Evolutionary conservation across 495 filamentous ascomycete genomes (phyloP).

Genomic region (Aspergillus conjunctus): DNA sequence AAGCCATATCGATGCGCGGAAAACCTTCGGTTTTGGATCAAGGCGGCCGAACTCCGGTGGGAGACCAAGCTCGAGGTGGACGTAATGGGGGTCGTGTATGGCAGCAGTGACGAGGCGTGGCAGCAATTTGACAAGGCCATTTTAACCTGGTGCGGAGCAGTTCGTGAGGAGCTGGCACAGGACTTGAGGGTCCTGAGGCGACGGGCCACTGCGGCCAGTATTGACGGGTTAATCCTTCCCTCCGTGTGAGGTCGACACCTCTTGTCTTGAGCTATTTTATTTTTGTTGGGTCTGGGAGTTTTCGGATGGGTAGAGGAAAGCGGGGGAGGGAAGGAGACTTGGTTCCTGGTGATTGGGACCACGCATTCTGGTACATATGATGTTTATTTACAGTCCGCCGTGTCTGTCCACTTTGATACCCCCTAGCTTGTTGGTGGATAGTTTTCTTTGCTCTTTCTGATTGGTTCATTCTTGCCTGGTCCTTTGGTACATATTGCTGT

Average conservation of each 20-base stretch:
- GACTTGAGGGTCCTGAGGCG: conserved; percentile 16
- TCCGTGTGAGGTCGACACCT: conserved; percentile 9
- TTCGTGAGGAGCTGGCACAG: conserved; percentile 71
- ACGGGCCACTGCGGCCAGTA: conserved; percentile 21
- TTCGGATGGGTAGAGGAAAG: conserved; percentile 11
- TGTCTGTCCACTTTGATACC: conserved; percentile 33
- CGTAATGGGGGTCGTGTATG: conserved; percentile 81
- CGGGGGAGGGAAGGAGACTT: conserved; percentile 1
- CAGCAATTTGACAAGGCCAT: conserved; percentile 77
- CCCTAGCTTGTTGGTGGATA: conserved; percentile 25
- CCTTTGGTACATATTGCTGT: too few species aligned
- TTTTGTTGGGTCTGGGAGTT: not conserved
- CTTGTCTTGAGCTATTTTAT: conserved; percentile 1
- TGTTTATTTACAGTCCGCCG: conserved; percentile 26
- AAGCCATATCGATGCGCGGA: conserved; percentile 95
- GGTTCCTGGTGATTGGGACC: conserved; percentile 23
- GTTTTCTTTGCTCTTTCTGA: conserved; percentile 2
- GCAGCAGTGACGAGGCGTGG: conserved; percentile 67
- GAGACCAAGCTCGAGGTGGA: conserved; percentile 84
- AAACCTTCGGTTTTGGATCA: conserved; percentile 93
- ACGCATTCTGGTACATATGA: conserved; percentile 26
- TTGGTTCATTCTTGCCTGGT: too few species aligned
- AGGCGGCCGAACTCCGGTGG: conserved; percentile 93
- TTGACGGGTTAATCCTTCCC: conserved; percentile 19
- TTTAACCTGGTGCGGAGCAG: conserved; percentile 73